Evolutionary conservation across 106 monocot genomes (phyloP).

Genomic region (Dendrobium officinale): DNA sequence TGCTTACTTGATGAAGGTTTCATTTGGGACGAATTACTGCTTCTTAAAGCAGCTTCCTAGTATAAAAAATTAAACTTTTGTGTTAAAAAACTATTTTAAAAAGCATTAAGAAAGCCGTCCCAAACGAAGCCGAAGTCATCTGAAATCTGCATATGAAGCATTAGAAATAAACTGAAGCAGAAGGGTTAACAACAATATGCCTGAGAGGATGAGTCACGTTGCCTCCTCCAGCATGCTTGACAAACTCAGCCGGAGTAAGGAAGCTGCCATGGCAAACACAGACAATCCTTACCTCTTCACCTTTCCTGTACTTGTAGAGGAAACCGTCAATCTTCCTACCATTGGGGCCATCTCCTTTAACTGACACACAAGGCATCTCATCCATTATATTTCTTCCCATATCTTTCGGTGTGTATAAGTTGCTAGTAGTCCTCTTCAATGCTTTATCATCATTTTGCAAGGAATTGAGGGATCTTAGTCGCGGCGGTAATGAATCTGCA

Average conservation of each 20-base stretch:
- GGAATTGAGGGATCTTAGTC: background rate
- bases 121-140: background rate
- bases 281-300: constrained; percentile 39
- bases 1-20: too few species aligned
- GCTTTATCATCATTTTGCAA: constrained; percentile 5
- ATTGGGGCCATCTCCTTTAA: constrained; percentile 29
- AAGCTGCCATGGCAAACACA: constrained; percentile 49
- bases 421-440: background rate
- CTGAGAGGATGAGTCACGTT: constrained; percentile 34
- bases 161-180: constrained; percentile 6
- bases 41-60: too few species aligned
- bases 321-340: constrained; percentile 41
- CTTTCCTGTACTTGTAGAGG: constrained; percentile 36
- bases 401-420: constrained; percentile 11
- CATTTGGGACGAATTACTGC: too few species aligned
- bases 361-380: constrained; percentile 40
- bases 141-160: background rate
- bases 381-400: constrained; percentile 26
- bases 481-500: background rate
- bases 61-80: too few species aligned
- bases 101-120: too few species aligned
- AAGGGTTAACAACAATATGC: constrained; percentile 33
- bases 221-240: constrained; percentile 44
- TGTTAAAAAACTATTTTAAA: too few species aligned
- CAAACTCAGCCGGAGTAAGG: constrained; percentile 43